These are phyloP conservation scores for Hypsizygus marmoreus DNA, from an alignment of 768 basidiomycete genomes.

Conservation along the genomic window DNA sequence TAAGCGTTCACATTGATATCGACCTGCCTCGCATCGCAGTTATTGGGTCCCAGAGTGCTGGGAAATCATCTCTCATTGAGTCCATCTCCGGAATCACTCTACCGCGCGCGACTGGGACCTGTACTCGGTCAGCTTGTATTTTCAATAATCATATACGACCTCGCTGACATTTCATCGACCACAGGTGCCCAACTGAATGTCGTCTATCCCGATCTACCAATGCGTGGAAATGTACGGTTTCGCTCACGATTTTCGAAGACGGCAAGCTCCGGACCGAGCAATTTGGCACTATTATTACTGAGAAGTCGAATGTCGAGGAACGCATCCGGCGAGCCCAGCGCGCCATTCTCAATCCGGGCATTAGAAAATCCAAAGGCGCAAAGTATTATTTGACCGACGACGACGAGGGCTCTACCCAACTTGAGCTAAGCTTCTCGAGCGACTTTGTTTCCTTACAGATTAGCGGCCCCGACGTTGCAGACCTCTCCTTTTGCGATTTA, in stretches of 20 bases:
- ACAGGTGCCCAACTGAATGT: conserved; percentile 61
- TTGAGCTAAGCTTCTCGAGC: conserved; percentile 46
- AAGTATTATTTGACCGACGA: conserved; percentile 40
- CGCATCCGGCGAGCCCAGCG: conserved; percentile 65
- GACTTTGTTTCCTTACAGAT: conserved; percentile 62
- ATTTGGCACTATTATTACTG: conserved; percentile 52
- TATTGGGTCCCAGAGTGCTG: conserved; percentile 71
- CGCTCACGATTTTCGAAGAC: conserved; percentile 47
- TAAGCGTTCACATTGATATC: conserved; percentile 67
- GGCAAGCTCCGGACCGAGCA: conserved; percentile 33
- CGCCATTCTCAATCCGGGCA: conserved; percentile 64
- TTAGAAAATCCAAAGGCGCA: conserved; percentile 7
- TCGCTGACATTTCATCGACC: no score
- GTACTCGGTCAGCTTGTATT: conserved; percentile 59
- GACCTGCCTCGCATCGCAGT: conserved; percentile 76
- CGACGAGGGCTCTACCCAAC: conserved; percentile 26
- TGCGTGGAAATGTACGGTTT: conserved; percentile 54
- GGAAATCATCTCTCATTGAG: conserved; percentile 79
- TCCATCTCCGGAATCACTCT: conserved; percentile 73
- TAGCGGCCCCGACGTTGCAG: conserved; percentile 58
- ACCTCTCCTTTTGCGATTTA: conserved; percentile 66
- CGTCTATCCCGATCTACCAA: conserved; percentile 42
- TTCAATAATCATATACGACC: no score
- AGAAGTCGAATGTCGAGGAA: conserved; percentile 60
- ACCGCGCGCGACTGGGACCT: conserved; percentile 73